Base-by-base conservation (phyloP, 2,329 filamentous ascomycete genomes). In the Nigrospora oryzae region DNA sequence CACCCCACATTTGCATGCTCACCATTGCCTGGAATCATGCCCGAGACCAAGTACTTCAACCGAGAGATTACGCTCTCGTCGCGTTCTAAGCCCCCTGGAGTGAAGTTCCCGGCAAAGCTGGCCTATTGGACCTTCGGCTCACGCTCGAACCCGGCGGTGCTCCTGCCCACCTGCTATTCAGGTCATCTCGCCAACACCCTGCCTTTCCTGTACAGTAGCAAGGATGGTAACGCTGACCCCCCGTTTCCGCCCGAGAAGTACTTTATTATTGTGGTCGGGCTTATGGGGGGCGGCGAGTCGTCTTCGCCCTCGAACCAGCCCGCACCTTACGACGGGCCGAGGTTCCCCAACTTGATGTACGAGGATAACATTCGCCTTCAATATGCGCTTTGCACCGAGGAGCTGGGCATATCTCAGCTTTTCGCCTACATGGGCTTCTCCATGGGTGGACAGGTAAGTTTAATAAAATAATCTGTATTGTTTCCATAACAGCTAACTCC, bases 391-490 rank as follows among this genome's bases (percentile, higher is more conserved):
- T 63, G 63, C 14, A 38, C 28, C 5, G 48, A 67, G 38, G 54
- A 59, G 4, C 61, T 79, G 1, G 64, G 65, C 2, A 57, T 78
- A 13, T 52, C 54, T 12, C 59, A 65, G 33, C 61, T 75, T 0
- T 64, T 70, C 13, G 66, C 69, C 11, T 69, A 77, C 31, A 53
- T 77, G 3, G 75, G 75, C 2, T 79, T 76, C 66, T 75, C 70
- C 40, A 77, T 79, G 75, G 75, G 74, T 34, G 75, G 73, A 1
- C 70, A 69, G n/a, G n/a, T n/a, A n/a, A n/a, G n/a, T n/a, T n/a
- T n/a, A n/a, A n/a, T n/a, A n/a, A n/a, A n/a, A n/a, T n/a, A n/a
- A n/a, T n/a, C n/a, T n/a, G n/a, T n/a, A n/a, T n/a, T n/a, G n/a
- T n/a, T n/a, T n/a, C n/a, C n/a, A n/a, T n/a, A n/a, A n/a, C n/a